These are phyloP conservation scores for Cornus suecica DNA, from an alignment of 148 eudicot genomes.

Conservation along the genomic window DNA sequence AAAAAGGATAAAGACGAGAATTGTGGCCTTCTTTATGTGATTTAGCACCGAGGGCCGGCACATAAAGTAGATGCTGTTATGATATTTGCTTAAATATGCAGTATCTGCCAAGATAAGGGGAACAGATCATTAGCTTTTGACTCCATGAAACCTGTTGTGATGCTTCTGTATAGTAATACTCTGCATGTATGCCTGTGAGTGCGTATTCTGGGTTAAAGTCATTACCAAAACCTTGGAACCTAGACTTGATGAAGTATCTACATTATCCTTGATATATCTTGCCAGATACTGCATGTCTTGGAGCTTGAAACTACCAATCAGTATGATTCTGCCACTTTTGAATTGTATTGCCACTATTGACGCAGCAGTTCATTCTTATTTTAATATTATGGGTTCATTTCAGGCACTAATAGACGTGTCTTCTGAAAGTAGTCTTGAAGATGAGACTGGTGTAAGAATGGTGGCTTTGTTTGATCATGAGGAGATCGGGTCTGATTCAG, in stretches of 20 bases:
- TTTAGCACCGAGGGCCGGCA: no score
- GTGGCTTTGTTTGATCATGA: slow-evolving; percentile 97
- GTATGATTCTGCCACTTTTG: neutral
- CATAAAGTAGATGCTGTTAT: no score
- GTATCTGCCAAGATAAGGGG: no score
- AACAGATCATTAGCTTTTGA: neutral
- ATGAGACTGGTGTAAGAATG: slow-evolving; percentile 91
- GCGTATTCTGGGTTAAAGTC: neutral
- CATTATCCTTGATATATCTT: neutral
- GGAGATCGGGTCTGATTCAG: slow-evolving; percentile 94
- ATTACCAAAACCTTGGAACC: neutral
- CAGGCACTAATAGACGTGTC: slow-evolving; percentile 89
- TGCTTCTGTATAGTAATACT: neutral
- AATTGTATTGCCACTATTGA: neutral
- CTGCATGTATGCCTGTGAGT: neutral
- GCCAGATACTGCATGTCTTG: slow-evolving; percentile 1
- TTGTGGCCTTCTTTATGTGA: no score
- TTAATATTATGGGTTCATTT: slow-evolving; percentile 16
- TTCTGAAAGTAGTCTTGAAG: slow-evolving; percentile 66
- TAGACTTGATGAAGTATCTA: neutral
- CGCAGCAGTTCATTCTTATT: neutral
- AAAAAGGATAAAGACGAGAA: no score
- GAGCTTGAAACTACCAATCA: neutral
- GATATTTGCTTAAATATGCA: no score
- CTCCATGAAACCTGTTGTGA: neutral